Evolutionary conservation across 495 filamentous ascomycete species (phyloP), one percentile per base, ranked within the genome.

Genomic region (Tuber microsphaerosporum): DNA sequence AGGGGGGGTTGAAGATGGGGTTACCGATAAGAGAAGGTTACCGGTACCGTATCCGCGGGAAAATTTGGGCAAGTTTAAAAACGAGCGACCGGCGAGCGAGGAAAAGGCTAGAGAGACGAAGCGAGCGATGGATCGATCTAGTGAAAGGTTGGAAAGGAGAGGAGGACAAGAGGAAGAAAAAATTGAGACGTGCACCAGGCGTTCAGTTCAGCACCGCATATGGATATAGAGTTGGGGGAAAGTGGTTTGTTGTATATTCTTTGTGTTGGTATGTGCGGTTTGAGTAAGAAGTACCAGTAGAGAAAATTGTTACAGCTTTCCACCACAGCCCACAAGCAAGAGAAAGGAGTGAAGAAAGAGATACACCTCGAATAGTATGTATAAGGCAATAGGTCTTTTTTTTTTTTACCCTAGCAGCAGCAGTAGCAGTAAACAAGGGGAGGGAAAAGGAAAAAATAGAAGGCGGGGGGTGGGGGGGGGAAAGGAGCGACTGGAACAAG

Each of bases 361-460:
- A 65, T 26, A 12, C 56, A 31, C 56, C 26, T 17, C 56, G 12
- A 65, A 65, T 65, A 65, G 12, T 65, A 65, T 65, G 56, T 31
- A 31, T 65, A 31, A 65, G 56, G 56, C 6, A 65, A 65, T n/a
- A n/a, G n/a, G n/a, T n/a, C n/a, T n/a, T n/a, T n/a, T n/a, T n/a
- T n/a, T n/a, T n/a, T n/a, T n/a, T n/a, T n/a, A n/a, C 75, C 76
- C 39, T 41, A 41, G 75, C 61, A 65, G 71, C 46, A 14, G 43
- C 26, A 10, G 42, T 42, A 22, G 71, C 34, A n/a, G 43, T 44
- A 69, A 45, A 42, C 34, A 51, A 43, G 72, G 78, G 74, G 68
- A 70, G 75, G 26, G 72, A 41, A 22, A 12, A 8, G 17, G 65
- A 41, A 41, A 41, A 41, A 41, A 41, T 41, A 5, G 39, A 20